phyloP scores from a whole-genome alignment of 1,284 basidiomycete species.

The Ceratobasidium sp. region DNA sequence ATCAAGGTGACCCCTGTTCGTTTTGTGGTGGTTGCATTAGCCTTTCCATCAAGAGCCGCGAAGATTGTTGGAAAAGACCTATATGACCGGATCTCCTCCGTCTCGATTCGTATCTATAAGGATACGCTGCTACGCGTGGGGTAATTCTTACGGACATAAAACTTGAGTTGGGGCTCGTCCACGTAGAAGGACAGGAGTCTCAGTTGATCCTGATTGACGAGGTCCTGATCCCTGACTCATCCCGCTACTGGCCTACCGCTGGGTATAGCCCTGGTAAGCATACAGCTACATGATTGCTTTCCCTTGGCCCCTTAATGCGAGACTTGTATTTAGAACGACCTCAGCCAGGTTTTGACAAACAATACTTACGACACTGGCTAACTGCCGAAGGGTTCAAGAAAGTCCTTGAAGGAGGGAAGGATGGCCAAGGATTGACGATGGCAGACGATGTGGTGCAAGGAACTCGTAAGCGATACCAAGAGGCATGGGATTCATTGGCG shows the following conservation, averaged over 20 bases:
- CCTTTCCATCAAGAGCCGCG: slow-evolving; percentile 63
- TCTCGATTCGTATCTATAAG: slow-evolving; percentile 78
- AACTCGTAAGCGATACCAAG: slow-evolving; percentile 82
- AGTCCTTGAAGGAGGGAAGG: slow-evolving; percentile 80
- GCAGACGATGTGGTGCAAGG: slow-evolving; percentile 81
- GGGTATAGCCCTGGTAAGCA: slow-evolving; percentile 79
- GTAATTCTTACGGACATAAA: slow-evolving; percentile 97
- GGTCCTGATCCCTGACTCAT: slow-evolving; percentile 96
- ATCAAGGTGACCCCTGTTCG: slow-evolving; percentile 70
- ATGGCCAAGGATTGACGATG: slow-evolving; percentile 78
- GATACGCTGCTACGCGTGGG: slow-evolving; percentile 84
- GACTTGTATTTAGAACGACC: slow-evolving; percentile 56
- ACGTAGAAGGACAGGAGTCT: slow-evolving; percentile 54
- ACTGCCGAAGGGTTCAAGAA: slow-evolving; percentile 79
- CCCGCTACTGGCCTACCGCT: slow-evolving; percentile 92
- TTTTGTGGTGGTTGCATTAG: background rate
- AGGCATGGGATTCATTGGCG: slow-evolving; percentile 78
- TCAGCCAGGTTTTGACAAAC: slow-evolving; percentile 97
- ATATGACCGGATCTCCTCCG: slow-evolving; percentile 70
- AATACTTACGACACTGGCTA: slow-evolving; percentile 94
- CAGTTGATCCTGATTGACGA: slow-evolving; percentile 94
- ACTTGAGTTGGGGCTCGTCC: slow-evolving; percentile 86
- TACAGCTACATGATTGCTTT: background rate
- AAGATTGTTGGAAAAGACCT: slow-evolving; percentile 77
- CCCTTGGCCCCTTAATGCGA: slow-evolving; percentile 58